phyloP scores from a whole-genome alignment of 2,329 filamentous ascomycete genomes.

The Aspergillus ibericus region DNA sequence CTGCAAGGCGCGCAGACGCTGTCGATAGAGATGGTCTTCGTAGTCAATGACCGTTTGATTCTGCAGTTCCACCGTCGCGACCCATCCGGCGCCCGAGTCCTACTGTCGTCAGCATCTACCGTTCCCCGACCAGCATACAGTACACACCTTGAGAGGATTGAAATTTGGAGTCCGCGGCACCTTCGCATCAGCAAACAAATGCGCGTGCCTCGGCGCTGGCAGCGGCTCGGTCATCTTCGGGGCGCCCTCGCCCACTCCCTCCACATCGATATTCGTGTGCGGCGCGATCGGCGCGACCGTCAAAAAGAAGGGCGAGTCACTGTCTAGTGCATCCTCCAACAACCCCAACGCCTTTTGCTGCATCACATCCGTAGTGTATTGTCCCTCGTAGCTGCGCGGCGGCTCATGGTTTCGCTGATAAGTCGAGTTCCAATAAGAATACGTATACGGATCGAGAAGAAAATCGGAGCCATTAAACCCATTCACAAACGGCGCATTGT shows the following conservation, averaged over 20 bases:
- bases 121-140: constrained; percentile 3
- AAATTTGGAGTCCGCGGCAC: constrained; percentile 65
- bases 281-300: constrained; percentile 66
- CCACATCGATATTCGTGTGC: constrained; percentile 57
- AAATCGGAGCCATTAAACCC: constrained; percentile 45
- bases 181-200: constrained; percentile 58
- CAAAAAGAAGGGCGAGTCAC: constrained; percentile 65
- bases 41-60: constrained; percentile 51
- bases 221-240: constrained; percentile 6
- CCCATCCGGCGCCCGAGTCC: constrained; percentile 50
- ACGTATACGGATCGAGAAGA: constrained; percentile 54
- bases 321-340: constrained; percentile 58
- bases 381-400: constrained; percentile 56
- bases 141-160: constrained; percentile 44
- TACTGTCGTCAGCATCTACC: neutral
- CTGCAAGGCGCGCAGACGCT: constrained; percentile 52
- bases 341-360: constrained; percentile 60
- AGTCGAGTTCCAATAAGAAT: constrained; percentile 65
- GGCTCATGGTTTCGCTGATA: constrained; percentile 61
- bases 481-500: constrained; percentile 35
- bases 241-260: neutral
- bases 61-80: constrained; percentile 43
- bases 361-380: constrained; percentile 61
- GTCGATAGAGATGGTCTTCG: constrained; percentile 55
- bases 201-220: constrained; percentile 49